Conservation (phyloP, 352 stramenopile species). For the Phytophthora pluvialis region DNA sequence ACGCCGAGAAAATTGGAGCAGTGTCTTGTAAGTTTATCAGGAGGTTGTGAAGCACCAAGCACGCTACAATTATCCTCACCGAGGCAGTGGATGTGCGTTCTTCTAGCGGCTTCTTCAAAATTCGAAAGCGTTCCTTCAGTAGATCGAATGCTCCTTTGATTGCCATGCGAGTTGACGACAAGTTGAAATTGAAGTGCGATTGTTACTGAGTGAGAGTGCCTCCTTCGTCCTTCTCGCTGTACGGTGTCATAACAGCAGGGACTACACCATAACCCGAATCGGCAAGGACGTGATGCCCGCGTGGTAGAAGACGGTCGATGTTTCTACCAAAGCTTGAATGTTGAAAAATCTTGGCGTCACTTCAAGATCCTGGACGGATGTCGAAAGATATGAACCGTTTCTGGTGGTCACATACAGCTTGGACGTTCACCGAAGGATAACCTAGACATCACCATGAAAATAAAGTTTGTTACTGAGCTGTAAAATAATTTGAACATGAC, state of each 20-base stretch:
- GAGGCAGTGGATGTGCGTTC: slow-evolving; percentile 1
- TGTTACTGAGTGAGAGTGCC: too few relatives aligned
- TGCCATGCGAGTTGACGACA: slow-evolving; percentile 3
- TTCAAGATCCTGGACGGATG: slow-evolving; percentile 5
- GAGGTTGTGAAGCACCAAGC: slow-evolving; percentile 13
- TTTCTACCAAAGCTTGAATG: too few relatives aligned
- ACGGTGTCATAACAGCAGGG: too few relatives aligned
- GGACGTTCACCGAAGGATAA: slow-evolving; percentile 7
- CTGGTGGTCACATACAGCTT: slow-evolving; percentile 11
- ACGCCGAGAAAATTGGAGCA: not conserved
- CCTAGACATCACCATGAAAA: not conserved
- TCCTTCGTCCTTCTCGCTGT: too few relatives aligned
- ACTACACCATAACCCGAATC: too few relatives aligned
- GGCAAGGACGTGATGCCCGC: too few relatives aligned
- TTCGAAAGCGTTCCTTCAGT: slow-evolving; percentile 14
- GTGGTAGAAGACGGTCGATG: too few relatives aligned
- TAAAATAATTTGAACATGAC: not conserved
- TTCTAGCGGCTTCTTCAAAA: slow-evolving; percentile 19
- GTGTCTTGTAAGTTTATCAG: slow-evolving; percentile 17
- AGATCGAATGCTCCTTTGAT: slow-evolving; percentile 11
- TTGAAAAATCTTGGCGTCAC: slow-evolving; percentile 6
- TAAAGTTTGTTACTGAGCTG: not conserved
- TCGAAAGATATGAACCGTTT: slow-evolving; percentile 14
- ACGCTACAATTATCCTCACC: slow-evolving; percentile 3
- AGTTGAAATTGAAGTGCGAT: too few relatives aligned